Evolutionary conservation across 2,329 filamentous ascomycete species (phyloP).

Genomic region (Clarireedia monteithiana): DNA sequence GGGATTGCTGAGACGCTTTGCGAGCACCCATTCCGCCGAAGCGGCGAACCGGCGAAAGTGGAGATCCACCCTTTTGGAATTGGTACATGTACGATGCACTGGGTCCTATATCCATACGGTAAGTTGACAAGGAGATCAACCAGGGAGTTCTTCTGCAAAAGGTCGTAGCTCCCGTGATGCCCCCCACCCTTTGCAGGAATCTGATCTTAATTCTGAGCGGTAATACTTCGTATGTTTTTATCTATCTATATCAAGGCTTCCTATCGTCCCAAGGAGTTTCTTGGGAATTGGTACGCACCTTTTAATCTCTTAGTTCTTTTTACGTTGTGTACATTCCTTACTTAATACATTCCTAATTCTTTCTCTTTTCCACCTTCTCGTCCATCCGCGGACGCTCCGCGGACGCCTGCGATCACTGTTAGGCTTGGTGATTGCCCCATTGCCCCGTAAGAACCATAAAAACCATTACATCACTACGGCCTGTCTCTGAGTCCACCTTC

Average conservation of each 20-base stretch:
- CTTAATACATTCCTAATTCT: neutral
- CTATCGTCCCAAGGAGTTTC: neutral
- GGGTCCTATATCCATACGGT: too few species aligned
- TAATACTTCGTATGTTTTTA: neutral
- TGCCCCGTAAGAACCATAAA: neutral
- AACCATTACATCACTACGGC: neutral
- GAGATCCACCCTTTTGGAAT: too few species aligned
- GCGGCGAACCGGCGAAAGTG: too few species aligned
- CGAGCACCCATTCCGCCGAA: too few species aligned
- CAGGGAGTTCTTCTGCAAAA: neutral
- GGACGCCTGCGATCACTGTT: neutral
- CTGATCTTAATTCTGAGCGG: slow-evolving; percentile 1
- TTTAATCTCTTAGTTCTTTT: neutral
- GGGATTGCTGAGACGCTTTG: too few species aligned
- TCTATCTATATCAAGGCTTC: neutral
- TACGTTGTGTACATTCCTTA: neutral
- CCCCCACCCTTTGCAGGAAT: neutral
- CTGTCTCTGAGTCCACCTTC: neutral
- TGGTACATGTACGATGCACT: too few species aligned
- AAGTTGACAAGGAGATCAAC: neutral
- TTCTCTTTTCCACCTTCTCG: neutral
- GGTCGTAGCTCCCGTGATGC: neutral
- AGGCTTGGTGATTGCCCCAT: neutral
- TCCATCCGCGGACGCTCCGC: neutral
- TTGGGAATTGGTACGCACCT: neutral